Evolutionary conservation across 345 rosid species (phyloP), one percentile per base, ranked within the genome.

Genomic region (Zanthoxylum bungeanum): DNA sequence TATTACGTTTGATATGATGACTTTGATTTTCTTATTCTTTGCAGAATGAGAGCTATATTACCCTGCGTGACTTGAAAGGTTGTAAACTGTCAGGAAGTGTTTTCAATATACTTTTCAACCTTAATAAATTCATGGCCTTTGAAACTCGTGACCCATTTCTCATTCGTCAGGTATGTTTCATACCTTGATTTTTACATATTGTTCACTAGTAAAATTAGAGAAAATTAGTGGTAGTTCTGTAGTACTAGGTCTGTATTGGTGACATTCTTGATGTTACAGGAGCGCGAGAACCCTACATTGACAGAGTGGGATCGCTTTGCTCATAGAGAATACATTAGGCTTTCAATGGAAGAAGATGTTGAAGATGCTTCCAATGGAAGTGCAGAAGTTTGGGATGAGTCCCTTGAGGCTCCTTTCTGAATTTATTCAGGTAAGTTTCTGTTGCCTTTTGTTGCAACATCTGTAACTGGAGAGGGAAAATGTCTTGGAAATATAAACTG

Each of bases 281-380:
- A 93, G 83, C 91, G 97, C 7, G 98, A 91, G 75, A 91, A 90
- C 80, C 98, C 98, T 14, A 87, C 96, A 63, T 83, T 93, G 92
- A 93, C 97, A 27, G 98, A 93, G 56, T 93, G 98, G 98, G 98
- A 93, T 74, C 91, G 98, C 6, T 93, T 93, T 87, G 97, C 98
- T 0, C 97, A 93, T 79, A 86, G 97, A 81, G 98, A 93, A 83
- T 93, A 93, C 75, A 93, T 93, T 73, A 87, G 98, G 75, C 96
- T 93, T 50, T 93, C 98, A 16, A 91, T 93, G 98, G 98, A 93
- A 85, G 98, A 93, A 80, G 98, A 93, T 64, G 98, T 91, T 1
- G 98, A 93, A 79, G 98, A 91, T 86, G 96, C 88, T 61, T 93
- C 98, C 55, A 91, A 93, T 81, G 98, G 98, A 76, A 93, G 97